phyloP scores from a whole-genome alignment of 352 stramenopile species.

The Phytophthora citricola region DNA sequence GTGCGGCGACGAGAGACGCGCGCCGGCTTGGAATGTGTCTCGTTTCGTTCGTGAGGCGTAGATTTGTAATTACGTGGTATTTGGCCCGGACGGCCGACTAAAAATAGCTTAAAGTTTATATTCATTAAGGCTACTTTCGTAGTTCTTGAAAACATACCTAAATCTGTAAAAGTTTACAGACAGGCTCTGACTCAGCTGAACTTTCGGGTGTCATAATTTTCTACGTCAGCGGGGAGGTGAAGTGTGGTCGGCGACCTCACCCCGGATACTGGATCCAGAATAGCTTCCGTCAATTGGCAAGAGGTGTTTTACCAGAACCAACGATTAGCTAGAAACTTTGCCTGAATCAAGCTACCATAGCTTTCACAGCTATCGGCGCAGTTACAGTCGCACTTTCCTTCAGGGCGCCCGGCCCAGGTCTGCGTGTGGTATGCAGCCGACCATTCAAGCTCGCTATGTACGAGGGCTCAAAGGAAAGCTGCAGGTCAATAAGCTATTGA shows the following conservation, averaged over 20 bases:
- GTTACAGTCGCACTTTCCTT: slow-evolving; percentile 3
- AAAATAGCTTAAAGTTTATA: too few species aligned
- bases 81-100: too few species aligned
- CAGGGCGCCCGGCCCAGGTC: slow-evolving; percentile 1
- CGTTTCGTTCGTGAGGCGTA: slow-evolving; percentile 14
- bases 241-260: too few species aligned
- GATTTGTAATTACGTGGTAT: neutral
- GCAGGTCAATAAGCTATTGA: slow-evolving; percentile 8
- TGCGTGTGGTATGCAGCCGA: slow-evolving; percentile 15
- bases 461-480: neutral
- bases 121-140: neutral
- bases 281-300: neutral
- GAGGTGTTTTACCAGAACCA: too few species aligned
- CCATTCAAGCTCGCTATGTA: neutral
- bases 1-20: slow-evolving; percentile 17
- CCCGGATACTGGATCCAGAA: neutral
- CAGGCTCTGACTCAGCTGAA: neutral
- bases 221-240: neutral
- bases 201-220: slow-evolving; percentile 3
- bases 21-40: slow-evolving; percentile 9
- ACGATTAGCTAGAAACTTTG: too few species aligned
- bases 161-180: neutral
- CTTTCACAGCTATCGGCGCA: too few species aligned
- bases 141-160: neutral
- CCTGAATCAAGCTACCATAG: too few species aligned